Percentiles rank a stretch among this genome's conserved stretches.
Conservation (phyloP, 2,329 filamentous ascomycete species). For the Fusarium marasasianum region DNA sequence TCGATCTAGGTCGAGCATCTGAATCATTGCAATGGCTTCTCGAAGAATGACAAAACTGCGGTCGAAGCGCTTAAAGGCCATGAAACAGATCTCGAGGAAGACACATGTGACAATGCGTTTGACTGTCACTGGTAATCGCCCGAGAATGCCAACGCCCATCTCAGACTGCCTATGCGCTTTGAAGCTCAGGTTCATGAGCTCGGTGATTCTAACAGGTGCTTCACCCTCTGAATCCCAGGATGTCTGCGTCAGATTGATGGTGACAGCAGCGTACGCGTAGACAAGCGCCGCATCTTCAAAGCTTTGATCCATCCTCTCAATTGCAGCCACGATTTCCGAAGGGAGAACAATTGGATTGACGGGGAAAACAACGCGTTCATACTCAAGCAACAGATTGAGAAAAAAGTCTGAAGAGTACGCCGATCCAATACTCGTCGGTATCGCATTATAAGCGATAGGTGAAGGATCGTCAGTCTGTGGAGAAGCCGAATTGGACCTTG, state of each 20-base stretch:
- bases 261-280: conserved; percentile 49
- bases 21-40: conserved; percentile 54
- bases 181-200: conserved; percentile 40
- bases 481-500: conserved; percentile 21
- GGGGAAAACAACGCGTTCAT: conserved; percentile 50
- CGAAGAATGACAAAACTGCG: conserved; percentile 60
- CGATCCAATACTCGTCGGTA: conserved; percentile 12
- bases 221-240: conserved; percentile 44
- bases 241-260: conserved; percentile 49
- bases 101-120: conserved; percentile 59
- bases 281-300: conserved; percentile 50
- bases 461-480: conserved; percentile 10
- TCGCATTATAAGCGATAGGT: background rate
- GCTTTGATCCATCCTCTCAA: conserved; percentile 46
- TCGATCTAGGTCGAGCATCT: conserved; percentile 31
- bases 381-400: conserved; percentile 46
- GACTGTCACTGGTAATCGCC: conserved; percentile 52
- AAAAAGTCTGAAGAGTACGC: conserved; percentile 47
- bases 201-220: conserved; percentile 44
- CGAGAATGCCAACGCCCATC: conserved; percentile 42
- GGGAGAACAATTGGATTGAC: conserved; percentile 49
- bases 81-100: conserved; percentile 63
- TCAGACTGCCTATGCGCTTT: conserved; percentile 44
- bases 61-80: conserved; percentile 59
- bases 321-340: conserved; percentile 45